These are phyloP conservation scores for Strobilomyces dryophilus DNA, from an alignment of 768 basidiomycete genomes.

Conservation along the genomic window DNA sequence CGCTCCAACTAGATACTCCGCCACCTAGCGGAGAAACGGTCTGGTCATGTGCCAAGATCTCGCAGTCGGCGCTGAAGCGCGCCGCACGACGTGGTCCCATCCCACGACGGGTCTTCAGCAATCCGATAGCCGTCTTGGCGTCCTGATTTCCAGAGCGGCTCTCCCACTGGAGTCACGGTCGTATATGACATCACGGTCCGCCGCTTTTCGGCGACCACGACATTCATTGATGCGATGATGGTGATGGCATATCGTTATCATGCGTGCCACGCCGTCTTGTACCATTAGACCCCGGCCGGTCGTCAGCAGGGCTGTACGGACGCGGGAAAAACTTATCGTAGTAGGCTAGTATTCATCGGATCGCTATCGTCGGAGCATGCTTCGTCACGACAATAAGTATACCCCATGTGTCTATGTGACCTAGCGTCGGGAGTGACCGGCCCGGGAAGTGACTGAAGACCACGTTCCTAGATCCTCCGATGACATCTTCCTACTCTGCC, in stretches of 20 bases:
- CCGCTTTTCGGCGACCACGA: slow-evolving; percentile 4
- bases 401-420: neutral
- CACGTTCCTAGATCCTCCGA: too few relatives aligned
- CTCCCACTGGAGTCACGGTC: slow-evolving; percentile 3
- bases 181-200: slow-evolving; percentile 5
- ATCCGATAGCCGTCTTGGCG: slow-evolving; percentile 12
- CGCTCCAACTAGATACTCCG: slow-evolving; percentile 4
- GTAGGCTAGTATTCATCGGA: neutral
- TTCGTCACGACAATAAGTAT: neutral
- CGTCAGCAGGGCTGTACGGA: slow-evolving; percentile 15
- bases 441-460: too few relatives aligned
- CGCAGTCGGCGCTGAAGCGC: slow-evolving; percentile 23
- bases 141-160: slow-evolving; percentile 1
- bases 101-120: slow-evolving; percentile 22
- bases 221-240: slow-evolving; percentile 10
- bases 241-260: neutral
- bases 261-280: slow-evolving; percentile 11
- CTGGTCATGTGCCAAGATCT: slow-evolving; percentile 33
- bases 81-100: slow-evolving; percentile 22
- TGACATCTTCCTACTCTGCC: too few relatives aligned
- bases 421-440: neutral
- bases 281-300: slow-evolving; percentile 8
- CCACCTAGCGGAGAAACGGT: slow-evolving; percentile 9
- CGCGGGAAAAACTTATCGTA: neutral
- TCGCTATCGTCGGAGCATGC: neutral